These are phyloP conservation scores for Silene uniflora DNA, from an alignment of 148 eudicot species.

Conservation along the genomic window DNA sequence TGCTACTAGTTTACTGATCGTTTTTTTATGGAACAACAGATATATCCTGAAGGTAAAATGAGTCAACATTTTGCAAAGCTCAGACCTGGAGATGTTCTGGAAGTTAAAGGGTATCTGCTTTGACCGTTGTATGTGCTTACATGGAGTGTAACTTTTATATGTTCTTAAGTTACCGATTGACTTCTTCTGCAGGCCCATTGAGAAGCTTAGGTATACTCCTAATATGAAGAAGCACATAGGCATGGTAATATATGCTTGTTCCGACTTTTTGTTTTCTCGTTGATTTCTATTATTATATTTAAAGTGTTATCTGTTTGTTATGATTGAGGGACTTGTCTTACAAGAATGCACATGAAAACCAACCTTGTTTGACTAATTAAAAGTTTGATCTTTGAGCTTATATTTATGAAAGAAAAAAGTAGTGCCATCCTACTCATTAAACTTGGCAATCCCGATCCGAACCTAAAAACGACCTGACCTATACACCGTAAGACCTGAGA, in stretches of 20 bases:
- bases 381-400: not conserved
- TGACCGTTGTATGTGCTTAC: not conserved
- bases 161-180: slow-evolving; percentile 7
- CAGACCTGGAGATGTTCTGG: slow-evolving; percentile 87
- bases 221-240: slow-evolving; percentile 99
- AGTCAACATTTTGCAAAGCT: slow-evolving; percentile 93
- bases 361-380: not conserved
- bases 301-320: not conserved
- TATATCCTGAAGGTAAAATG: slow-evolving; percentile 98
- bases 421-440: not conserved
- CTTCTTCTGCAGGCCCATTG: slow-evolving; percentile 70
- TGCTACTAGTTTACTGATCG: slow-evolving; percentile 1
- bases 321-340: not conserved
- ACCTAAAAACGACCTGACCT: too few relatives aligned
- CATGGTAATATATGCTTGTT: slow-evolving; percentile 58
- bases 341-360: not conserved
- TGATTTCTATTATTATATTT: not conserved
- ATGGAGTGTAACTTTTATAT: not conserved
- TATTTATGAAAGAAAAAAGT: not conserved
- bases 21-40: slow-evolving; percentile 32
- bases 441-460: too few relatives aligned
- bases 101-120: slow-evolving; percentile 83
- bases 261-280: not conserved
- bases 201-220: slow-evolving; percentile 90
- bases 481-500: too few relatives aligned